Evolutionary conservation across 2,329 filamentous ascomycete species (phyloP).

Genomic region (Neopestalotiopsis sp.): DNA sequence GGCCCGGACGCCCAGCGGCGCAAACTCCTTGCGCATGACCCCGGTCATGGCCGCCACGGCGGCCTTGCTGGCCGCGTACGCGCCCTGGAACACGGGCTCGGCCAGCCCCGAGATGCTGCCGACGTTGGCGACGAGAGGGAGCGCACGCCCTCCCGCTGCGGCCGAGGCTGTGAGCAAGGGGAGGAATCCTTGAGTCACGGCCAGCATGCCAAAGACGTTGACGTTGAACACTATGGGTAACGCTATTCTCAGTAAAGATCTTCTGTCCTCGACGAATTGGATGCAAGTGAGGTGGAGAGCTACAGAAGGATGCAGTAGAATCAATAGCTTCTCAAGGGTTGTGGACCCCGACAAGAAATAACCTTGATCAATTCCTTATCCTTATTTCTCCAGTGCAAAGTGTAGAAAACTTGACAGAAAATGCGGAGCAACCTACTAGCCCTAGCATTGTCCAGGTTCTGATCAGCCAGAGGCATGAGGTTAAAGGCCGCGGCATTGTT

Average conservation of each 20-base stretch:
- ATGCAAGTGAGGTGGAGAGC: not conserved
- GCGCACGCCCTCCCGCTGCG: not conserved
- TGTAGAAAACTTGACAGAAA: not conserved
- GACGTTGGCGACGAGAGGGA: conserved; percentile 32
- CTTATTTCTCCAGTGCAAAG: not conserved
- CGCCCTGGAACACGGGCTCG: conserved; percentile 34
- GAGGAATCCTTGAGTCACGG: conserved; percentile 39
- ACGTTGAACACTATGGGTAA: conserved; percentile 27
- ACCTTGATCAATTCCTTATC: not conserved
- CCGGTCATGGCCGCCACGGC: conserved; percentile 31
- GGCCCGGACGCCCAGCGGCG: conserved; percentile 37
- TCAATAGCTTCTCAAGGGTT: not conserved
- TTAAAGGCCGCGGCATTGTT: conserved; percentile 34
- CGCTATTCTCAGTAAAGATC: not conserved
- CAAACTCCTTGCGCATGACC: conserved; percentile 37
- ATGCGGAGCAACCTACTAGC: conserved; percentile 9
- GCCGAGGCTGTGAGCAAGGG: conserved; percentile 34
- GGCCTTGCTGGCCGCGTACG: conserved; percentile 39
- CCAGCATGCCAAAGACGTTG: conserved; percentile 37
- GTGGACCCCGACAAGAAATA: not conserved
- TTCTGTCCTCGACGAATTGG: not conserved
- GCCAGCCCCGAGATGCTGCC: conserved; percentile 37
- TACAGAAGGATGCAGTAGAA: not conserved
- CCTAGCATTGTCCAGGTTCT: conserved; percentile 25
- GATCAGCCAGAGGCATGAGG: conserved; percentile 31